These are phyloP conservation scores for Talaromyces borbonicus DNA, from an alignment of 495 filamentous ascomycete species.

Conservation along the genomic window DNA sequence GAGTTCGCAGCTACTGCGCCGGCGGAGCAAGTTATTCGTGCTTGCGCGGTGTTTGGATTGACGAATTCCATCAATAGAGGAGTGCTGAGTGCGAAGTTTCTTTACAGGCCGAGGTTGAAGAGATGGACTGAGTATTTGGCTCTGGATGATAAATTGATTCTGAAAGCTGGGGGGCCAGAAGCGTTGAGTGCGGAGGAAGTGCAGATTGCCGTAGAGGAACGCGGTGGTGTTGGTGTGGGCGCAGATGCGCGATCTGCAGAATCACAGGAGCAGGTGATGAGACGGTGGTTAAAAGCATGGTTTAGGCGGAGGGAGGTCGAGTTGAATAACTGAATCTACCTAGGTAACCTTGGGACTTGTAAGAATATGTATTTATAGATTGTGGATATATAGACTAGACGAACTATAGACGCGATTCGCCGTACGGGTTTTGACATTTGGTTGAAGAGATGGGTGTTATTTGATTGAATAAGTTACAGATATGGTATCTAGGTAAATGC, in stretches of 20 bases:
- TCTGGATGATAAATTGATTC: constrained; percentile 50
- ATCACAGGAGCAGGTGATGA: constrained; percentile 19
- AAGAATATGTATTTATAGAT: background rate
- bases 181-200: constrained; percentile 46
- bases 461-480: background rate
- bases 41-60: constrained; percentile 37
- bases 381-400: background rate
- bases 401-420: no score
- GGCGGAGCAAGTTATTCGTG: constrained; percentile 23
- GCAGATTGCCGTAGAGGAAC: constrained; percentile 43
- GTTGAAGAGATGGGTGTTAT: background rate
- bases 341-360: no score
- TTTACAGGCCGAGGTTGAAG: constrained; percentile 32
- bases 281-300: constrained; percentile 32
- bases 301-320: constrained; percentile 14
- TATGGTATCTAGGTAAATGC: background rate
- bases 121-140: constrained; percentile 41
- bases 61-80: constrained; percentile 30
- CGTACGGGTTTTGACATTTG: no score
- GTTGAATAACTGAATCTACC: background rate
- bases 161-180: constrained; percentile 37
- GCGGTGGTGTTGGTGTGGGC: constrained; percentile 26
- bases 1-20: constrained; percentile 15
- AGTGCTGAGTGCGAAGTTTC: constrained; percentile 18
- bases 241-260: constrained; percentile 5